phyloP scores from a whole-genome alignment of 495 filamentous ascomycete species.

The Penicillium paxilli region DNA sequence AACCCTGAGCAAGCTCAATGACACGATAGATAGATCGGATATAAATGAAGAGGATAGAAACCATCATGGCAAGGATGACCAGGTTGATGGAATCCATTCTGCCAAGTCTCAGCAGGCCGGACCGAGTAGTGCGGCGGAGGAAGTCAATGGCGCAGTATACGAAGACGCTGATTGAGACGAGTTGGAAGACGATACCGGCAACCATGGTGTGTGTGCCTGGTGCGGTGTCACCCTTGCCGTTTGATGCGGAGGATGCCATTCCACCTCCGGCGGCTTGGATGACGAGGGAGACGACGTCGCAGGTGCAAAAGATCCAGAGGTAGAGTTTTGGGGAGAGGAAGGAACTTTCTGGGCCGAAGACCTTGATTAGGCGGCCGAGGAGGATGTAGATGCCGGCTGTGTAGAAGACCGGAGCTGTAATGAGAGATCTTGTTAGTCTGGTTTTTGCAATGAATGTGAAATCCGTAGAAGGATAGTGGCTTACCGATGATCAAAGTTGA shows the following conservation, averaged over 20 bases:
- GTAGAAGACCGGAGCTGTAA: slow-evolving; percentile 53
- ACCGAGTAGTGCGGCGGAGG: slow-evolving; percentile 31
- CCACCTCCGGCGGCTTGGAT: slow-evolving; percentile 58
- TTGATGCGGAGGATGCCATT: slow-evolving; percentile 42
- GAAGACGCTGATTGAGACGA: slow-evolving; percentile 54
- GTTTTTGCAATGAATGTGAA: not conserved
- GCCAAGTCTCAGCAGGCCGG: slow-evolving; percentile 15
- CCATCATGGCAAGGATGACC: slow-evolving; percentile 35
- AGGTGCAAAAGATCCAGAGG: slow-evolving; percentile 55
- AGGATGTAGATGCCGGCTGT: slow-evolving; percentile 61
- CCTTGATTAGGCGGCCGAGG: slow-evolving; percentile 52
- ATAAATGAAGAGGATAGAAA: slow-evolving; percentile 49
- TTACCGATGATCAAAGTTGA: slow-evolving; percentile 55
- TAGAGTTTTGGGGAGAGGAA: slow-evolving; percentile 47
- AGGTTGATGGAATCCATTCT: slow-evolving; percentile 17
- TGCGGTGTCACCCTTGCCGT: slow-evolving; percentile 40
- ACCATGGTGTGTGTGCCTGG: slow-evolving; percentile 59
- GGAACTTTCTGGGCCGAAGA: slow-evolving; percentile 49
- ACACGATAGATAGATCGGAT: slow-evolving; percentile 56
- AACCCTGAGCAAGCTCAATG: slow-evolving; percentile 57
- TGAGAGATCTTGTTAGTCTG: slow-evolving; percentile 3
- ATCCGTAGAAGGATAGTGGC: not conserved
- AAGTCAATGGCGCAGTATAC: slow-evolving; percentile 43
- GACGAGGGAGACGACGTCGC: slow-evolving; percentile 54
- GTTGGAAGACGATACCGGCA: slow-evolving; percentile 57